phyloP scores from a whole-genome alignment of 2,329 filamentous ascomycete species.

The Kalaharituber pfeilii region DNA sequence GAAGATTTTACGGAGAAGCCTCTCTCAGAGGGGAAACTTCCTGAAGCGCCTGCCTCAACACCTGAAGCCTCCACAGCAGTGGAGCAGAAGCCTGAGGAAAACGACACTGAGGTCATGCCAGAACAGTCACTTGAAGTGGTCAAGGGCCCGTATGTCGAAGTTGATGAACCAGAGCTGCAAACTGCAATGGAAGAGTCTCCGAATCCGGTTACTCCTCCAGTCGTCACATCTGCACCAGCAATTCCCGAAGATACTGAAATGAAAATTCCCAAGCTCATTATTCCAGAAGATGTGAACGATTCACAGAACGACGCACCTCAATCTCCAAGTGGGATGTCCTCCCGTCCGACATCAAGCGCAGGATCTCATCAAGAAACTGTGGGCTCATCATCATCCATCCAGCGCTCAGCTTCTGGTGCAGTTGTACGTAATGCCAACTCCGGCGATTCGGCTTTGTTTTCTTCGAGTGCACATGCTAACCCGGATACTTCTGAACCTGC shows the following conservation, averaged over 20 bases:
- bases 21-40: too few relatives aligned
- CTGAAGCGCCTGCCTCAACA: too few relatives aligned
- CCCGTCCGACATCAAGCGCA: neutral
- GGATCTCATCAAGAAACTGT: neutral
- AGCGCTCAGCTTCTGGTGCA: neutral
- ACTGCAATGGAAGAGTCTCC: too few relatives aligned
- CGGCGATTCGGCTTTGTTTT: neutral
- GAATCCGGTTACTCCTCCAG: too few relatives aligned
- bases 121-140: too few relatives aligned
- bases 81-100: too few relatives aligned
- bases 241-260: neutral
- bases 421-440: constrained; percentile 1
- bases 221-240: neutral
- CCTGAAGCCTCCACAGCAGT: too few relatives aligned
- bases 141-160: too few relatives aligned
- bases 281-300: neutral
- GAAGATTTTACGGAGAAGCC: too few relatives aligned
- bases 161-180: too few relatives aligned
- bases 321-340: neutral
- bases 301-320: neutral
- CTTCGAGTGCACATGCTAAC: neutral
- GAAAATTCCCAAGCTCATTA: too few relatives aligned
- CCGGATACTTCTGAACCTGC: neutral
- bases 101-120: too few relatives aligned
- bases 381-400: neutral